Conservation (phyloP, 371 early-diverging fungal species). For the Lichtheimia ornata region DNA sequence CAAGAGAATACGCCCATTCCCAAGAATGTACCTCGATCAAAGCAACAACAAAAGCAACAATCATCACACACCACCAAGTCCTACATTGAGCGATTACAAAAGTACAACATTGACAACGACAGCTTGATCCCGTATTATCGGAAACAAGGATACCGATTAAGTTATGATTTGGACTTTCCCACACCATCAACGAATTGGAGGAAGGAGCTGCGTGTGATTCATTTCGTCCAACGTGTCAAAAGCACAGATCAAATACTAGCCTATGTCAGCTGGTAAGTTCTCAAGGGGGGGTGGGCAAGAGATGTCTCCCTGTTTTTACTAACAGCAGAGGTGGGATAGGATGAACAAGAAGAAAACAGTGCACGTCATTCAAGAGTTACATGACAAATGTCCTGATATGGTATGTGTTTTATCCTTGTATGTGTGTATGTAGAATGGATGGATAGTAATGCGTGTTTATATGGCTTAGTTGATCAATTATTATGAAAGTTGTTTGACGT, state of each 20-base stretch:
- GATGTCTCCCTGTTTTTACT: neutral
- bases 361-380: constrained; percentile 29
- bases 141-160: constrained; percentile 10
- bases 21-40: neutral
- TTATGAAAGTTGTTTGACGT: neutral
- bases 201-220: constrained; percentile 17
- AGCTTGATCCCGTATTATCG: neutral
- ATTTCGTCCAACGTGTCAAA: constrained; percentile 10
- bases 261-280: constrained; percentile 33
- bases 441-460: too few relatives aligned
- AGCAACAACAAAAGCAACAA: neutral
- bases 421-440: too few relatives aligned
- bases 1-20: constrained; percentile 1
- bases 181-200: neutral
- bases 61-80: neutral
- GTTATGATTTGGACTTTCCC: constrained; percentile 3
- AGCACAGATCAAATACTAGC: constrained; percentile 15
- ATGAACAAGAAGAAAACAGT: constrained; percentile 25
- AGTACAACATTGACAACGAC: constrained; percentile 1
- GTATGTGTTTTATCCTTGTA: constrained; percentile 15
- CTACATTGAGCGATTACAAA: neutral
- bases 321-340: neutral
- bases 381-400: constrained; percentile 22
- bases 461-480: neutral
- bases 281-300: neutral